Base-by-base conservation (phyloP, 2,329 filamentous ascomycete species). In the Fonsecaea erecta region DNA sequence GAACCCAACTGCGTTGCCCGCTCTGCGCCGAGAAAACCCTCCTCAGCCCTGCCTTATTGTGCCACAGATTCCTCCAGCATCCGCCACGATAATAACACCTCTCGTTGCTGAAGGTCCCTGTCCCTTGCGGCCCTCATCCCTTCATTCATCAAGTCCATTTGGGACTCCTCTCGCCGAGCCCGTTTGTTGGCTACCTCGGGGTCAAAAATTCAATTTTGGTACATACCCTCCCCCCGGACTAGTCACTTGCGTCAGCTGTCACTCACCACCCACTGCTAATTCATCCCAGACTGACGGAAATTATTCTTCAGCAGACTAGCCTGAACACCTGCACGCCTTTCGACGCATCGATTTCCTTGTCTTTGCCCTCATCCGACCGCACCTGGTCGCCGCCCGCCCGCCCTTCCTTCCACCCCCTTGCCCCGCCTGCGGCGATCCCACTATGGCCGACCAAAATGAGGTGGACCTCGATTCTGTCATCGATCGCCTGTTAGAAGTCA, bases 401-500 rank as follows among this genome's bases (percentile, higher is more conserved):
- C 28, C 58, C 24, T 61, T 32, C 58, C 37, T 62, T 53, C 52
- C 64, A 56, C 59, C 67, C 60, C 60, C 64, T 51, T 71, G 60
- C 65, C 66, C 69, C 66, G 60, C 65, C 54, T 37, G 54, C 64
- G 64, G 67, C 65, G 62, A 67, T 52, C 32, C 78, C 79, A 81
- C 78, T 77, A 91, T 91, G 89, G 88, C 88, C 79, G 89, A 91
- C 81, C 83, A 87, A 77, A 86, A 92, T 82, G 94, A 98, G 82
- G 92, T 98, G 83, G 94, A 98, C 84, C 87, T 99, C 83, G 95
- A 99, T 82, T 97, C 93, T 76, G 97, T 98, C 88, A 98, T 99
- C 85, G 94, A 98, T 82, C 89, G 95, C 81, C 88, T 99, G 77
- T 86, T 98, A 77, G 95, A 99, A 83, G 95, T 98, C 78, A 90